These are phyloP conservation scores for Rhodosporidiobolus sp. DNA, from an alignment of 768 basidiomycete genomes.

Conservation along the genomic window DNA sequence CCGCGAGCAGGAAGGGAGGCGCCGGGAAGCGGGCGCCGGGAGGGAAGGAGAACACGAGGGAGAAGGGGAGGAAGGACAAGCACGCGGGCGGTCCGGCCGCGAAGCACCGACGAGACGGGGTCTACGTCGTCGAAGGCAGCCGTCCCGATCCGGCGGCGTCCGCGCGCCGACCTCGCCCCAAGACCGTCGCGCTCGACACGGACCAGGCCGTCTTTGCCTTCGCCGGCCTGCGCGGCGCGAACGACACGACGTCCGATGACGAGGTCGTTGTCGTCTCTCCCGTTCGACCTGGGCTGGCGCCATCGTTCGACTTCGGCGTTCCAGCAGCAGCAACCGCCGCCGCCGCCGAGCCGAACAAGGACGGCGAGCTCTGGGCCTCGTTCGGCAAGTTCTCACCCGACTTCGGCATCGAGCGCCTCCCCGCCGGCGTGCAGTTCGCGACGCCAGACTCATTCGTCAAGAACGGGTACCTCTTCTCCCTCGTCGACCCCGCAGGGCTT, in stretches of 20 bases:
- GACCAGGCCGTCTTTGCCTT: slow-evolving; percentile 27
- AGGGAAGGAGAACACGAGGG: neutral
- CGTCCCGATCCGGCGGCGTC: neutral
- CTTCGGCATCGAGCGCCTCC: slow-evolving; percentile 57
- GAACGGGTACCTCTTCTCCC: slow-evolving; percentile 61
- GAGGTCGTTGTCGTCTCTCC: neutral
- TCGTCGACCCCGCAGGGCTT: slow-evolving; percentile 49
- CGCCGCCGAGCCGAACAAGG: neutral
- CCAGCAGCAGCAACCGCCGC: neutral
- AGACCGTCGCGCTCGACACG: slow-evolving; percentile 25
- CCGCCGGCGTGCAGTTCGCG: slow-evolving; percentile 57
- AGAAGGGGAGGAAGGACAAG: neutral
- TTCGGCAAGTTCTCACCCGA: slow-evolving; percentile 51
- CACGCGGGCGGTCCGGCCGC: too few species aligned
- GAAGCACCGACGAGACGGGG: neutral
- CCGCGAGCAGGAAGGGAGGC: neutral
- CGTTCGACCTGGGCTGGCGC: neutral
- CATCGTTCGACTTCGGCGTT: neutral
- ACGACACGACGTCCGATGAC: neutral
- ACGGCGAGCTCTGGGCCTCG: slow-evolving; percentile 30
- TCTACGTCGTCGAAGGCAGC: neutral
- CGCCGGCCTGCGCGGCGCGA: neutral
- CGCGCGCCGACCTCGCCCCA: neutral
- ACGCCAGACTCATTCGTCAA: slow-evolving; percentile 56
- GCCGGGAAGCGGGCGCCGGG: neutral